Conservation (phyloP, 2,329 filamentous ascomycete genomes). For the Raffaelea deltoideospora region DNA sequence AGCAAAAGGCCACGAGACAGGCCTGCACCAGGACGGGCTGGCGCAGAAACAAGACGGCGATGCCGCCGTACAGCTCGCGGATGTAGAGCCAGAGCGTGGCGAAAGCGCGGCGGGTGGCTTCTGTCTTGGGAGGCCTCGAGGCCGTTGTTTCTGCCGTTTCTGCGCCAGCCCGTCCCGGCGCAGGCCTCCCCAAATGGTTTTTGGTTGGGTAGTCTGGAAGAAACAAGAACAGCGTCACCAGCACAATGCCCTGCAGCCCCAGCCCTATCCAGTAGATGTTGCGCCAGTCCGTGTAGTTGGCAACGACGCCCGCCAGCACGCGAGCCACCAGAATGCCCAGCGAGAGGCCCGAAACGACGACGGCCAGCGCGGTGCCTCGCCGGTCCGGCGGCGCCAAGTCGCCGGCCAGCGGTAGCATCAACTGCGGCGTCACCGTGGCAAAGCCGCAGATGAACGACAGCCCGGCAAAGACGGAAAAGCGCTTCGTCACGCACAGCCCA, state of each 20-base stretch:
- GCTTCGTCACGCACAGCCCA: conserved; percentile 52
- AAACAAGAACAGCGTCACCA: conserved; percentile 49
- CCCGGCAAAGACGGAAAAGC: conserved; percentile 48
- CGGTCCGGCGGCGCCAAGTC: conserved; percentile 58
- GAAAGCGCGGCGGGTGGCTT: too few species aligned
- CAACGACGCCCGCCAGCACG: conserved; percentile 58
- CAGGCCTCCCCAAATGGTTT: conserved; percentile 39
- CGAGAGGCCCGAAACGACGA: conserved; percentile 61
- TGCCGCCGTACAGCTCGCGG: conserved; percentile 51
- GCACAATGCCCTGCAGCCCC: conserved; percentile 53
- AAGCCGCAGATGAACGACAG: conserved; percentile 60
- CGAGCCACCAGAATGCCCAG: conserved; percentile 65
- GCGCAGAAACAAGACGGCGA: conserved; percentile 45
- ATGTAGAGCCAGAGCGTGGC: conserved; percentile 39
- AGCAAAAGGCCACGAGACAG: conserved; percentile 50
- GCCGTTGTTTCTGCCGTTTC: neutral
- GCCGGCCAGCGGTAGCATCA: conserved; percentile 68
- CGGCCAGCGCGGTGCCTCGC: conserved; percentile 53
- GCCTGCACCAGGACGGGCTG: conserved; percentile 58
- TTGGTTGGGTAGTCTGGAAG: conserved; percentile 72
- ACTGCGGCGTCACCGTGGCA: conserved; percentile 66
- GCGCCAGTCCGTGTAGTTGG: conserved; percentile 60
- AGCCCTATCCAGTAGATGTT: conserved; percentile 67
- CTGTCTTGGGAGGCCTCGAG: too few species aligned
- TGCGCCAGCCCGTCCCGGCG: neutral